A percentile compares a stretch with the other conserved stretches of the same genome.
Evolutionary conservation across 2,329 filamentous ascomycete genomes (phyloP).

Genomic region (Pseudogymnoascus sp.): DNA sequence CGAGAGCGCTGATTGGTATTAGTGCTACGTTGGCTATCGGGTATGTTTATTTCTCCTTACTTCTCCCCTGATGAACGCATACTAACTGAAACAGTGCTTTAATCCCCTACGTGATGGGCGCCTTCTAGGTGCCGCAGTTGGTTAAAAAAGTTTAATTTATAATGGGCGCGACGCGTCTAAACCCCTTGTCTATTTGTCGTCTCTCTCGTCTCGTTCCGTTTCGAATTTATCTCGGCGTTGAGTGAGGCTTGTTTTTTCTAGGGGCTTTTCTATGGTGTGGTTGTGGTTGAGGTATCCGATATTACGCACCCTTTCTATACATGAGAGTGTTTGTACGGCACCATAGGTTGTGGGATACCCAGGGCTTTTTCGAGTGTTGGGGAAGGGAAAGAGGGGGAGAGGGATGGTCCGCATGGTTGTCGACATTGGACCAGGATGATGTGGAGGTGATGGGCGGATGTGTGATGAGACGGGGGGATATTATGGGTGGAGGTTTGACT

Average conservation of each 20-base stretch:
- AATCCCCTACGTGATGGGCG: slow-evolving; percentile 31
- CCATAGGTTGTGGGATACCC: slow-evolving; percentile 1
- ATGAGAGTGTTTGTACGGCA: not conserved
- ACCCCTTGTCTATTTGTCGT: slow-evolving; percentile 4
- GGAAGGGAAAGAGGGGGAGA: not conserved
- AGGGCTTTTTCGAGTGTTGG: not conserved
- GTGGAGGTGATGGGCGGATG: not conserved
- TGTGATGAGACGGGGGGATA: not conserved
- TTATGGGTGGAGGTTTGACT: not conserved
- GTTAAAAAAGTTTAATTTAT: slow-evolving; percentile 8
- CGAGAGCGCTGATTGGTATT: slow-evolving; percentile 77
- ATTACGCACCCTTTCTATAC: not conserved
- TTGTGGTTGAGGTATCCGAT: not conserved
- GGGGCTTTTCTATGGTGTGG: not conserved
- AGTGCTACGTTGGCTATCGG: slow-evolving; percentile 82
- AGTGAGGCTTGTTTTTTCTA: slow-evolving; percentile 6
- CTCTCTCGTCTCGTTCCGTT: not conserved
- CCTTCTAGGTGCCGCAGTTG: slow-evolving; percentile 18
- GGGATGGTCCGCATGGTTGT: not conserved
- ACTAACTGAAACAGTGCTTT: slow-evolving; percentile 27
- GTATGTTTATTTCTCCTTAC: slow-evolving; percentile 58
- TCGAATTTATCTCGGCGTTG: slow-evolving; percentile 1
- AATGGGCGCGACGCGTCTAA: not conserved
- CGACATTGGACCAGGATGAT: not conserved
- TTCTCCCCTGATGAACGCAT: not conserved